Evolutionary conservation across 2,329 filamentous ascomycete species (phyloP), one percentile per base, ranked within the genome.

Genomic region (Trichoderma sp.): DNA sequence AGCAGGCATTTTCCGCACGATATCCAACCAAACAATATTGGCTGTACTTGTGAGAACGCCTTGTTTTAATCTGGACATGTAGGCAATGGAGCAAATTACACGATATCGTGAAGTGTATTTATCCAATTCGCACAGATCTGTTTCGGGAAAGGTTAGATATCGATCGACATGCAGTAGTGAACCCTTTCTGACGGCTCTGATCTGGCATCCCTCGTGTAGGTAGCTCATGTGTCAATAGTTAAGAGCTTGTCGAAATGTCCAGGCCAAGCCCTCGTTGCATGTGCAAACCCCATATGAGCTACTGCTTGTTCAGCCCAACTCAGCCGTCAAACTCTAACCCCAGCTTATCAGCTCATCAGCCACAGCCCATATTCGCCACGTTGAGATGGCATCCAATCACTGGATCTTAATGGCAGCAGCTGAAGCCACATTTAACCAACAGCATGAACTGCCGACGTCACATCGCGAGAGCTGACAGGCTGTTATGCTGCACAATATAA

Each of bases 301-400:
- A 17, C 39, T 47, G 15, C 32, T 30, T 50, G 15, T 67, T 68
- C 53, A 59, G 65, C 53, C 55, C 34, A 59, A 17, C 13, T 11
- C 65, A 59, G 65, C 65, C 55, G 43, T 68, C 50, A 43, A 68
- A 68, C 55, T 68, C 26, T 34, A 68, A 61, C 43, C 17, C 39
- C 55, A 61, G 39, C 36, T 34, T 61, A 50, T 61, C 26, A 43
- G 36, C 66, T 23, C 39, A 61, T 68, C 55, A 68, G 66, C 66
- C 66, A 68, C 66, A 61, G 39, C 57, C 57, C 36, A 53, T 26
- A 9, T 53, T 39, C 36, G 66, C 66, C 66, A 68, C 58, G 5
- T 30, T 13, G 34, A 32, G 36, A 43, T 23, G 13, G 17, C 12
- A 47, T 50, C 66, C 66, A 68, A 68, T 68, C 36, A 53, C 28